phyloP scores from a whole-genome alignment of 23 red algal species.

The Cyanidioschyzon merolae region DNA sequence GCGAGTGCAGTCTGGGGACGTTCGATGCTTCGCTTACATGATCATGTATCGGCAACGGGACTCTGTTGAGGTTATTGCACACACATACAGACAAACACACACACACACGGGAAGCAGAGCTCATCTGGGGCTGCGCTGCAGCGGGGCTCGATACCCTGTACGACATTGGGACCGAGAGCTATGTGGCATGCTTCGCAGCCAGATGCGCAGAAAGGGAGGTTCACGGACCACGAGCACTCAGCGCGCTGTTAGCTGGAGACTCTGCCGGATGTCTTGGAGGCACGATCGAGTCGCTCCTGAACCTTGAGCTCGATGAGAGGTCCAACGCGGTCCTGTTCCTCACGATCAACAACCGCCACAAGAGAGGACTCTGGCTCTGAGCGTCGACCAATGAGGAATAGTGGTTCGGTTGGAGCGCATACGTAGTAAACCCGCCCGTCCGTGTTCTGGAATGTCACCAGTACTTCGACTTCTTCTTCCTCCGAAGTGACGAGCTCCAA shows the following conservation, averaged over 20 bases:
- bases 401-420: background rate
- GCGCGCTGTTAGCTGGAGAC: background rate
- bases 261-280: background rate
- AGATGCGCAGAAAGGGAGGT: too few species aligned
- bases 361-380: background rate
- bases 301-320: background rate
- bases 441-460: background rate
- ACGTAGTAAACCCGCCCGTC: background rate
- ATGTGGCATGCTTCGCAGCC: too few species aligned
- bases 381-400: constrained; percentile 1
- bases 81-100: too few species aligned
- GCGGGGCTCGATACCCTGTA: too few species aligned
- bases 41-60: background rate
- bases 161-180: too few species aligned
- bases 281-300: background rate
- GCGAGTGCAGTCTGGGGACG: constrained; percentile 3
- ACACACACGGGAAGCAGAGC: too few species aligned
- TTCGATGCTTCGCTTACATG: constrained; percentile 11
- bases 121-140: too few species aligned
- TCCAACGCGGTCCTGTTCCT: background rate
- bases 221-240: too few species aligned
- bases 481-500: background rate
- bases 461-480: constrained; percentile 1
- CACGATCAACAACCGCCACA: background rate
- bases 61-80: background rate